phyloP scores from a whole-genome alignment of 2,329 filamentous ascomycete species.

The Colletotrichum eleusines region DNA sequence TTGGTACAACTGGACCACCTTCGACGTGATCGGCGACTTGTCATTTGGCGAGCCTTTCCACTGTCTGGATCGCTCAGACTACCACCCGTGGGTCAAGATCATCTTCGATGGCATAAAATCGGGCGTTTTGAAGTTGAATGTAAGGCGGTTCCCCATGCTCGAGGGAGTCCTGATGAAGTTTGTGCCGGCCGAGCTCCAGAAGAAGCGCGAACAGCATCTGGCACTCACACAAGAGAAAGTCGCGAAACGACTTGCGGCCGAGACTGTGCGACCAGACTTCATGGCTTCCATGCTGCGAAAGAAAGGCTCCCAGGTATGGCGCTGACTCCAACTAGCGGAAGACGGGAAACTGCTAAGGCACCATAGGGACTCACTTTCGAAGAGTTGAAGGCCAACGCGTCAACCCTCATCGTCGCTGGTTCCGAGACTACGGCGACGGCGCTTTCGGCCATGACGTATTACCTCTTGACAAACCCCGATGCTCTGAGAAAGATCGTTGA shows the following conservation, averaged over 20 bases:
- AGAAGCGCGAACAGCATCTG: neutral
- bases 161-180: neutral
- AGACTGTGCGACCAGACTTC: conserved; percentile 22
- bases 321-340: too few relatives aligned
- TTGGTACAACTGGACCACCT: conserved; percentile 35
- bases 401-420: conserved; percentile 19
- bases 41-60: conserved; percentile 43
- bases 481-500: conserved; percentile 44
- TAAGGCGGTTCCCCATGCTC: neutral
- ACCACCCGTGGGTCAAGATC: conserved; percentile 40
- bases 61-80: conserved; percentile 33
- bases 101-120: conserved; percentile 38
- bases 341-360: neutral
- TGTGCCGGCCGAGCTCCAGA: neutral
- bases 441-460: conserved; percentile 26
- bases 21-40: conserved; percentile 44
- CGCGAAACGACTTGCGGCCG: conserved; percentile 9
- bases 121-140: neutral
- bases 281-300: conserved; percentile 31
- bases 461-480: neutral
- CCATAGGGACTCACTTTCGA: conserved; percentile 26
- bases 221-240: conserved; percentile 14
- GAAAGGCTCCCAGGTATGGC: conserved; percentile 25
- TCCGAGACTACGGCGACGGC: conserved; percentile 35
- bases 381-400: conserved; percentile 35